These are phyloP conservation scores for Sphaerulina vaccinii DNA, from an alignment of 2,329 filamentous ascomycete species.

Conservation along the genomic window DNA sequence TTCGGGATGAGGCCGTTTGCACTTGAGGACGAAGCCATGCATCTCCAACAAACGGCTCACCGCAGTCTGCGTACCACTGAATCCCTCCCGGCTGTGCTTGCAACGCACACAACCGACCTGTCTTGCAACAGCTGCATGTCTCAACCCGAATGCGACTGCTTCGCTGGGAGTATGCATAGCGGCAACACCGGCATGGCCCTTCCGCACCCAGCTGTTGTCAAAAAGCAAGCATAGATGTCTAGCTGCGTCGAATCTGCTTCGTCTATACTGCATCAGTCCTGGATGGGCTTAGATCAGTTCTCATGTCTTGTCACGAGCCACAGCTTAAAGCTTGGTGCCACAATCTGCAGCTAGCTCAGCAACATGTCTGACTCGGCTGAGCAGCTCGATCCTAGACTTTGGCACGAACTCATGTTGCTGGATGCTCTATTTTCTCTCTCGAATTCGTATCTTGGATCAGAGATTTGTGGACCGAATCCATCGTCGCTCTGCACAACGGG, in stretches of 20 bases:
- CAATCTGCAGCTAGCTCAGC: background rate
- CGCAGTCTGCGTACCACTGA: slow-evolving; percentile 8
- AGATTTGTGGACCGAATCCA: background rate
- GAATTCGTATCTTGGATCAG: too few relatives aligned
- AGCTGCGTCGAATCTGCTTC: background rate
- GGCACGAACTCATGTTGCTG: background rate
- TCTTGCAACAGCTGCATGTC: slow-evolving; percentile 9
- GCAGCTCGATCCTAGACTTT: too few relatives aligned
- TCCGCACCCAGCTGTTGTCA: background rate
- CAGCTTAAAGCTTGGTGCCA: slow-evolving; percentile 4
- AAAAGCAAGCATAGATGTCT: background rate
- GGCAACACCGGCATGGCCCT: background rate
- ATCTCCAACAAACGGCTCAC: background rate
- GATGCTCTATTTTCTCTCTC: too few relatives aligned
- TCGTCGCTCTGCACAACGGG: too few relatives aligned
- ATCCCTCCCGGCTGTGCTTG: background rate
- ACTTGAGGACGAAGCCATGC: background rate
- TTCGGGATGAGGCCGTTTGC: background rate
- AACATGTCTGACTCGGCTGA: too few relatives aligned
- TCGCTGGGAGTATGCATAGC: background rate
- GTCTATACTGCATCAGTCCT: background rate
- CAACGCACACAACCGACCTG: slow-evolving; percentile 16
- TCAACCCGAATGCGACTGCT: background rate
- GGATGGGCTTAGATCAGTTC: background rate
- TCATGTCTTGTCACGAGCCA: background rate